A percentile compares a stretch with the other conserved stretches of the same genome.
Conservation (phyloP, 495 filamentous ascomycete genomes). For the Aspergillus coremiiformis region DNA sequence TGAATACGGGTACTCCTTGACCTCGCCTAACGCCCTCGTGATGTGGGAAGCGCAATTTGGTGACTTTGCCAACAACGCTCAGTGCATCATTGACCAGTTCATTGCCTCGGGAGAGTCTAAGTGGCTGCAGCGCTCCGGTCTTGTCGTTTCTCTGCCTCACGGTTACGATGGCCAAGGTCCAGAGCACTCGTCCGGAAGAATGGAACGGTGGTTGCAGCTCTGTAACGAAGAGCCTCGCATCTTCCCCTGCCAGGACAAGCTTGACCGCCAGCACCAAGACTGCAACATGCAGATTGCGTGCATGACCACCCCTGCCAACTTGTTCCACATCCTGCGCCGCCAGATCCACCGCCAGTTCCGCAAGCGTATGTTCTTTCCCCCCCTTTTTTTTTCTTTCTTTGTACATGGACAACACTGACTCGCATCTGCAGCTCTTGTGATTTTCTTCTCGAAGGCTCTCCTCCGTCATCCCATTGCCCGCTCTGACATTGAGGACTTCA, state of each 20-base stretch:
- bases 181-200: slow-evolving; percentile 94
- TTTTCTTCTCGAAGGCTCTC: slow-evolving; percentile 96
- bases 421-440: slow-evolving; percentile 60
- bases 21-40: slow-evolving; percentile 90
- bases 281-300: slow-evolving; percentile 98
- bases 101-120: slow-evolving; percentile 95
- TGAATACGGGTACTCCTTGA: slow-evolving; percentile 96
- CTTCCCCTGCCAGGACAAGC: slow-evolving; percentile 78
- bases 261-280: slow-evolving; percentile 97
- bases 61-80: slow-evolving; percentile 98
- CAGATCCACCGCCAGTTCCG: slow-evolving; percentile 99
- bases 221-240: slow-evolving; percentile 96
- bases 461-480: slow-evolving; percentile 88
- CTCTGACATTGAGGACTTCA: slow-evolving; percentile 83
- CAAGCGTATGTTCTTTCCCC: slow-evolving; percentile 64
- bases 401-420: slow-evolving; percentile 29
- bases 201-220: slow-evolving; percentile 95
- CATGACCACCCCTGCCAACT: slow-evolving; percentile 86
- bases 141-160: slow-evolving; percentile 91
- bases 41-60: slow-evolving; percentile 99
- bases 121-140: slow-evolving; percentile 94
- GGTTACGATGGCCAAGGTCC: slow-evolving; percentile 98
- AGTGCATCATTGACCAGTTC: slow-evolving; percentile 98
- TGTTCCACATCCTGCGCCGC: slow-evolving; percentile 92
- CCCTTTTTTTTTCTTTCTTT: too few species aligned